These are phyloP conservation scores for Aspergillus novofumigatus DNA, from an alignment of 2,329 filamentous ascomycete species.

Conservation along the genomic window DNA sequence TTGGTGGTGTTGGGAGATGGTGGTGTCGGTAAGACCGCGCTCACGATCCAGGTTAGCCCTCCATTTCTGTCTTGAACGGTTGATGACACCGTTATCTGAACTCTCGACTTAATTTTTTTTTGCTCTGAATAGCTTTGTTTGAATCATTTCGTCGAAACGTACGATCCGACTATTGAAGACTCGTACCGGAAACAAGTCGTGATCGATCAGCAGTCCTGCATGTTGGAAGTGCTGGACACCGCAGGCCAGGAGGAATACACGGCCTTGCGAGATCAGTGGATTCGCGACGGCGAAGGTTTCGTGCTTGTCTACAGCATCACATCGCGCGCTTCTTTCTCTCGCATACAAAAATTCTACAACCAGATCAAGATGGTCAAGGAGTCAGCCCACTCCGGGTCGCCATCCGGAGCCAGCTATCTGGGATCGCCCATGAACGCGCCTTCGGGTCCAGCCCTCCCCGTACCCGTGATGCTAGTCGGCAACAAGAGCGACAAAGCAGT, in stretches of 20 bases:
- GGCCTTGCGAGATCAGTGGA: conserved; percentile 95
- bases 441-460: conserved; percentile 54
- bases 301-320: conserved; percentile 98
- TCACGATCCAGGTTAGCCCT: conserved; percentile 69
- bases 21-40: conserved; percentile 88
- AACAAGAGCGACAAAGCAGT: conserved; percentile 98
- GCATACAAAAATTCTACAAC: conserved; percentile 92
- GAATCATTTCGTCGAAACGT: conserved; percentile 97
- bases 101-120: conserved; percentile 1
- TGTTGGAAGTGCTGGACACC: conserved; percentile 96
- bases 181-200: conserved; percentile 68
- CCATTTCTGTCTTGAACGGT: background rate
- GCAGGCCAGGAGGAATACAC: conserved; percentile 99
- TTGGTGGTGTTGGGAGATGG: conserved; percentile 92
- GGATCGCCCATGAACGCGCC: conserved; percentile 48
- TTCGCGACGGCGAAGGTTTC: conserved; percentile 94
- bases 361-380: conserved; percentile 98
- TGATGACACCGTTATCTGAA: conserved; percentile 1
- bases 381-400: conserved; percentile 58
- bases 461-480: conserved; percentile 95
- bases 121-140: conserved; percentile 66
- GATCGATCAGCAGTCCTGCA: conserved; percentile 91
- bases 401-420: conserved; percentile 48
- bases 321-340: conserved; percentile 87
- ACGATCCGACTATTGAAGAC: conserved; percentile 66